Evolutionary conservation across 2,329 filamentous ascomycete genomes (phyloP), one percentile per base, ranked within the genome.

Genomic region (Lecanoromycetidae sp.): DNA sequence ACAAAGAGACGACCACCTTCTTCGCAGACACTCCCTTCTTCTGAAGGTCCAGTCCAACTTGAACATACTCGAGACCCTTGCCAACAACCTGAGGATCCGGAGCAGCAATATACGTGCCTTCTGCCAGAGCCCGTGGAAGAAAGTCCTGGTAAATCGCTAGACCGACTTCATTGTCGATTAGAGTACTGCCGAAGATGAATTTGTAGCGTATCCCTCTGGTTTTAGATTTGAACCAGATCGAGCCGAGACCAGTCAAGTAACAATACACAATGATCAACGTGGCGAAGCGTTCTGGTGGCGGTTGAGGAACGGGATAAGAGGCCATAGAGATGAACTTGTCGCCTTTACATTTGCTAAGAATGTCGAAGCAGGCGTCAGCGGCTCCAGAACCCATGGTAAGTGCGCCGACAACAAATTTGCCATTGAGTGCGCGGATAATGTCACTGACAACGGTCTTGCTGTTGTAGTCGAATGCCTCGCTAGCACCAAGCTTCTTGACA

Each of bases 381-480:
- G 56, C 42, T 3, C 53, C 55, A n/a, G 49, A 44, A 9, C 48
- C 48, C 19, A 46, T 39, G 13, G 20, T 15, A 4, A 49, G 17
- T 3, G 29, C 26, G 4, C 44, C 38, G 4, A 44, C 56, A 2
- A 54, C 35, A 5, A 23, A 40, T 3, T 41, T 48, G 3, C 39
- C 56, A 15, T 57, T 47, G 3, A 62, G 52, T 7, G 48, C 55
- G n/a, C 38, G 3, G 4, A 60, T 43, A 22, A 62, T 49, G 33
- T 68, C 61, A 1, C 58, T 40, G 0, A 60, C 57, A 0, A 62
- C 55, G 1, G 55, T 57, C 0, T 56, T 48, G 25, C 55, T 59
- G 4, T 61, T 63, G 55, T 74, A 71, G 53, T 74, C 70, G 35
- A 71, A 70, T 0, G 66, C 65, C 2, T 63, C 54, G 8, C 52